phyloP scores from a whole-genome alignment of 2,329 filamentous ascomycete species.

The Monilinia polystroma region DNA sequence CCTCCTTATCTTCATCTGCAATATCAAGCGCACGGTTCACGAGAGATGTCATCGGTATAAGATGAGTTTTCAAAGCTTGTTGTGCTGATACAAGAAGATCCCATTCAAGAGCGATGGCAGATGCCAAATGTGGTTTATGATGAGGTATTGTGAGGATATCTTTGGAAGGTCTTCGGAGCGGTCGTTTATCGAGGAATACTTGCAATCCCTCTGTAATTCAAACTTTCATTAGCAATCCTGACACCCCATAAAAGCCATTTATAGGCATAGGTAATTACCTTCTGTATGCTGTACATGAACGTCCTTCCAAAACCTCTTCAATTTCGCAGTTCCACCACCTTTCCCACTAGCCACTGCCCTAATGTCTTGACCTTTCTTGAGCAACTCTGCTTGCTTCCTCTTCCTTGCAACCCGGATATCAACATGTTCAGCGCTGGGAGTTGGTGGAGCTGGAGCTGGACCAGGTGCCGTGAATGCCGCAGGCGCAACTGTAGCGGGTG shows the following conservation, averaged over 20 bases:
- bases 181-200: conserved; percentile 73
- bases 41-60: conserved; percentile 87
- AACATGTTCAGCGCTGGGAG: conserved; percentile 44
- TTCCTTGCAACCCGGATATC: conserved; percentile 50
- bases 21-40: conserved; percentile 83
- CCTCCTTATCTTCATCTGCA: conserved; percentile 57
- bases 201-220: conserved; percentile 42
- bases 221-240: conserved; percentile 22
- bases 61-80: conserved; percentile 80
- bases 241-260: not conserved
- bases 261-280: conserved; percentile 48
- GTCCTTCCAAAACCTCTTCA: conserved; percentile 86
- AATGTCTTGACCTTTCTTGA: conserved; percentile 52
- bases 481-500: conserved; percentile 35
- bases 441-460: conserved; percentile 57
- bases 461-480: conserved; percentile 54
- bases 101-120: conserved; percentile 90
- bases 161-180: conserved; percentile 77
- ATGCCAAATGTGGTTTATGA: conserved; percentile 77
- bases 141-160: conserved; percentile 68
- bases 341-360: conserved; percentile 43
- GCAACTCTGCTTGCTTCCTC: conserved; percentile 54
- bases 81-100: conserved; percentile 77
- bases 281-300: conserved; percentile 67
- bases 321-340: conserved; percentile 45